These are phyloP conservation scores for Taiwanofungus camphoratus DNA, from an alignment of 1,284 basidiomycete species.

Conservation along the genomic window DNA sequence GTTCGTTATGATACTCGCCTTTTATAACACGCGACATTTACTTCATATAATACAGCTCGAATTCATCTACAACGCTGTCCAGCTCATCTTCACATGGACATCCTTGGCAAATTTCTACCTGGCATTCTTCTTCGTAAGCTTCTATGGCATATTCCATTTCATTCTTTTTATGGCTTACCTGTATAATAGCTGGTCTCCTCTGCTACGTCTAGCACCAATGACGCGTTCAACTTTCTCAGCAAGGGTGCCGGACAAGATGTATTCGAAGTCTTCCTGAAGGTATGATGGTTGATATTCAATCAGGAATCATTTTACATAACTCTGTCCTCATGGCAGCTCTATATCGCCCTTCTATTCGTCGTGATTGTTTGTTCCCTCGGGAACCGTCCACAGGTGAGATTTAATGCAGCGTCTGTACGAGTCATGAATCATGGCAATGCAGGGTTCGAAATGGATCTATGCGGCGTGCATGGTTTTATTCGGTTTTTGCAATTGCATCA, in stretches of 20 bases:
- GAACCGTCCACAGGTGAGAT: conserved; percentile 69
- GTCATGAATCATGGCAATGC: conserved; percentile 2
- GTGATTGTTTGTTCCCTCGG: conserved; percentile 79
- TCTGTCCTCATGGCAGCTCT: conserved; percentile 38
- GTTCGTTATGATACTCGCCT: conserved; percentile 26
- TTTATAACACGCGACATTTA: background rate
- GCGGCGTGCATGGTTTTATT: conserved; percentile 69
- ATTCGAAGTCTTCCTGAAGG: conserved; percentile 81
- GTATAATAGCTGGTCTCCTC: conserved; percentile 60
- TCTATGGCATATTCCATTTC: background rate
- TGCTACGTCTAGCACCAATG: conserved; percentile 53
- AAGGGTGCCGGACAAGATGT: conserved; percentile 68
- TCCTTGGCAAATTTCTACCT: conserved; percentile 79
- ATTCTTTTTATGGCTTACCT: background rate
- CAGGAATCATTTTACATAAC: background rate
- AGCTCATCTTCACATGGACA: conserved; percentile 82
- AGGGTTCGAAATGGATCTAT: conserved; percentile 84
- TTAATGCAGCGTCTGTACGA: background rate
- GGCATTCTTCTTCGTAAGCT: conserved; percentile 75
- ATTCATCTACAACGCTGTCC: conserved; percentile 78
- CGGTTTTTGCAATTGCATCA: conserved; percentile 70
- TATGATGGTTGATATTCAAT: conserved; percentile 20
- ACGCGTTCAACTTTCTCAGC: conserved; percentile 78
- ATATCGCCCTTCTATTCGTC: conserved; percentile 72
- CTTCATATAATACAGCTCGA: conserved; percentile 43